Base-by-base conservation (phyloP, 352 stramenopile species). In the Globisporangium acanthophoron region DNA sequence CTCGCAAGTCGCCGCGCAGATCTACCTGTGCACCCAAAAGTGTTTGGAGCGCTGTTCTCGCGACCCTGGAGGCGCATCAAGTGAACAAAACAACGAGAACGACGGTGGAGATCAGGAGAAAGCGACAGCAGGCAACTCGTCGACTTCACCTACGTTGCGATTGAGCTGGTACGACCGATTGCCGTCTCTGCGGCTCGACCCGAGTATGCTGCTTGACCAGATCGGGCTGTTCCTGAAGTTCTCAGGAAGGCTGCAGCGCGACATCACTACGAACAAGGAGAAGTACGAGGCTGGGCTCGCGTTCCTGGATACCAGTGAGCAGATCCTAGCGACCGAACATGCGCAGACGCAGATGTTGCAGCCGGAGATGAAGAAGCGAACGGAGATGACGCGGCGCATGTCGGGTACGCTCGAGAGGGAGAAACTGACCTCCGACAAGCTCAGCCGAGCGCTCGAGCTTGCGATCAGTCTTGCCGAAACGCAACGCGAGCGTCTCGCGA, bases 321-420 rank as follows among this genome's bases (percentile, higher is more conserved):
- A 76, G n/a, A 76, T 85, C 3, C 51, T 90, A 1, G 43, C 71
- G 13, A 45, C 57, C 0, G 78, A 88, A 45, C 71, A 85, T 20
- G 60, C 66, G 0, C 80, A 90, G 57, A 67, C 78, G 13, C 67
- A 78, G 6, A 43, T 67, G 15, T 40, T 90, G 11, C 66, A 82
- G 8, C 78, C 78, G 3, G 76, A 90, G 60, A 75, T 87, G 62
- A 64, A 48, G 1, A 65, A 71, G 29, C 76, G 78, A 43, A 65
- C 75, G 0, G 74, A 75, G 3, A 29, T 73, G 8, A 75, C 74
- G 44, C 64, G 80, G 2, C 60, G 57, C 20, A 87, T 88, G 78
- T 90, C 78, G 3, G 80, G 73, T 0, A 84, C 66, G 12, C 56
- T 87, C n/a, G 78, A 90, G 47, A 74, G 71, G 31, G 76, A 88